Conservation (phyloP, 2,329 filamentous ascomycete genomes). For the Scedosporium boydii region DNA sequence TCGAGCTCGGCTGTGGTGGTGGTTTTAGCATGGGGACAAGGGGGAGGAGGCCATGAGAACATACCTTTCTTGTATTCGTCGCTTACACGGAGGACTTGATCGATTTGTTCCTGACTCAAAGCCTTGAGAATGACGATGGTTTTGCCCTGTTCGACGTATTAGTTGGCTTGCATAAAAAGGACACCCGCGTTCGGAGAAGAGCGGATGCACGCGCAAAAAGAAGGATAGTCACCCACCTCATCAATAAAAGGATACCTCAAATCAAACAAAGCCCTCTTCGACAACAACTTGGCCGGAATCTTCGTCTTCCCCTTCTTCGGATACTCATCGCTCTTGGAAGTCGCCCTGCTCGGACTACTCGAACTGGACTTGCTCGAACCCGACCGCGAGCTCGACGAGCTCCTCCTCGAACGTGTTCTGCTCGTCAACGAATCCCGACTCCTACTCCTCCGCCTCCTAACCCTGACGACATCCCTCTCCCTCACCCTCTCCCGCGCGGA, state of each 20-base stretch:
- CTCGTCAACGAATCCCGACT: slow-evolving; percentile 32
- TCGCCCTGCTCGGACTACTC: slow-evolving; percentile 37
- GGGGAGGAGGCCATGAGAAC: slow-evolving; percentile 11
- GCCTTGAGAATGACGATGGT: slow-evolving; percentile 76
- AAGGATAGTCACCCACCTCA: slow-evolving; percentile 49
- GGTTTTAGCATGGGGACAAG: not conserved
- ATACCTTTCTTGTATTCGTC: slow-evolving; percentile 61
- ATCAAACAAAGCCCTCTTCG: slow-evolving; percentile 71
- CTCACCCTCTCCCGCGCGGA: slow-evolving; percentile 39
- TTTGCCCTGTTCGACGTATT: slow-evolving; percentile 49
- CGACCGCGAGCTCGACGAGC: slow-evolving; percentile 33
- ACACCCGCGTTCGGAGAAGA: not conserved
- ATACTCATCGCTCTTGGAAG: slow-evolving; percentile 48
- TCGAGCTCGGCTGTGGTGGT: slow-evolving; percentile 30
- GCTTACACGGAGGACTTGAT: slow-evolving; percentile 76
- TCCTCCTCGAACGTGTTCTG: slow-evolving; percentile 23
- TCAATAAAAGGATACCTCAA: slow-evolving; percentile 79
- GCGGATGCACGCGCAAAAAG: not conserved
- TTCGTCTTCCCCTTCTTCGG: slow-evolving; percentile 84
- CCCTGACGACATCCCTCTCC: slow-evolving; percentile 51
- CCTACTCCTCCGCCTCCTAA: slow-evolving; percentile 31
- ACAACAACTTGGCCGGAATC: slow-evolving; percentile 72
- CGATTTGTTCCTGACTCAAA: slow-evolving; percentile 81
- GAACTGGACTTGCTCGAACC: slow-evolving; percentile 28
- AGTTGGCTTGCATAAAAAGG: not conserved